phyloP scores from a whole-genome alignment of 306 rosid species.

The Coriaria nepalensis region DNA sequence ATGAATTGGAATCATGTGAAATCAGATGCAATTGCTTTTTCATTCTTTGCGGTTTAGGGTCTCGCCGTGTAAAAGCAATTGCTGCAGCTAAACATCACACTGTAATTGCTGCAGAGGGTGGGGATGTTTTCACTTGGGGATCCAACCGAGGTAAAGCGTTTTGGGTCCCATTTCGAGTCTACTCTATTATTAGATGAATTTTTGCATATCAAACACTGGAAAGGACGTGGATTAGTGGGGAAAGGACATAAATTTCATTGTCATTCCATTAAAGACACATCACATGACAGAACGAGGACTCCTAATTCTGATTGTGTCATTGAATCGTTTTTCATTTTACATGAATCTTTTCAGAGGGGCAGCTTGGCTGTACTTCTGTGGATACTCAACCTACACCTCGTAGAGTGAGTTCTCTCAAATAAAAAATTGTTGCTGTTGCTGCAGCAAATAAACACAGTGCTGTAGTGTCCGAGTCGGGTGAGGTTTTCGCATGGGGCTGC shows the following conservation, averaged over 20 bases:
- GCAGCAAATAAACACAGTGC: slow-evolving; percentile 98
- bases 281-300: too few species aligned
- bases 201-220: too few species aligned
- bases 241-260: too few species aligned
- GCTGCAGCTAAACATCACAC: slow-evolving; percentile 99
- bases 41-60: slow-evolving; percentile 69
- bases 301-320: too few species aligned
- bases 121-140: slow-evolving; percentile 98
- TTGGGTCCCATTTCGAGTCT: slow-evolving; percentile 1
- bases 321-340: too few species aligned
- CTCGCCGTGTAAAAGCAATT: slow-evolving; percentile 65
- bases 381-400: slow-evolving; percentile 96
- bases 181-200: too few species aligned
- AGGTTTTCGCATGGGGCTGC: slow-evolving; percentile 93
- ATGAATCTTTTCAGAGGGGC: slow-evolving; percentile 59
- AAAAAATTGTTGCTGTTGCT: slow-evolving; percentile 71
- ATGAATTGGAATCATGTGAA: slow-evolving; percentile 7
- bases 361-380: slow-evolving; percentile 91
- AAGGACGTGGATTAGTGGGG: too few species aligned
- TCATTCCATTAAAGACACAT: too few species aligned
- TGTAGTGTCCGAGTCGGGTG: slow-evolving; percentile 78
- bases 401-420: slow-evolving; percentile 66
- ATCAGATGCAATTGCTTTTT: slow-evolving; percentile 17
- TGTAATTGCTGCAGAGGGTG: slow-evolving; percentile 74
- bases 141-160: slow-evolving; percentile 86